Percentiles rank a stretch among this genome's conserved stretches.
These are phyloP conservation scores for Tulasnella sp. DNA, from an alignment of 768 basidiomycete genomes.

Conservation along the genomic window DNA sequence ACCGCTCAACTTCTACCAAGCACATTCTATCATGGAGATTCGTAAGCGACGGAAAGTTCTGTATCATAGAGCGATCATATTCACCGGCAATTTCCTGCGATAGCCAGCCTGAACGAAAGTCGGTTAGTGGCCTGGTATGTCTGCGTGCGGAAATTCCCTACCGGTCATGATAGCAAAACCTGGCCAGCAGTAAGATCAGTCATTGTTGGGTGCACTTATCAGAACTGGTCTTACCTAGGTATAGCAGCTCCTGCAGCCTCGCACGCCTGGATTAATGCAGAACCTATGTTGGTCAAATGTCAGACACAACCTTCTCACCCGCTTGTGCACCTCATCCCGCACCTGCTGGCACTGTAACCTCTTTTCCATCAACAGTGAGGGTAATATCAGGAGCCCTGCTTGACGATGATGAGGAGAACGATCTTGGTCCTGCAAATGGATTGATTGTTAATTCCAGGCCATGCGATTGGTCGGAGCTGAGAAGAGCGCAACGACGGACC, in stretches of 20 bases:
- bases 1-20: conserved; percentile 91
- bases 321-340: neutral
- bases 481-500: conserved; percentile 3
- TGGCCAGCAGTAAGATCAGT: conserved; percentile 24
- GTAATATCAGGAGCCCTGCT: conserved; percentile 70
- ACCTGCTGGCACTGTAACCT: conserved; percentile 96
- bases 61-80: conserved; percentile 24
- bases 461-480: neutral
- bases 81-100: conserved; percentile 95
- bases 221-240: conserved; percentile 46
- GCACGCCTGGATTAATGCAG: conserved; percentile 94
- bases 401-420: conserved; percentile 43
- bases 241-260: conserved; percentile 77
- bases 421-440: neutral
- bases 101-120: conserved; percentile 58
- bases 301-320: neutral
- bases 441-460: neutral
- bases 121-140: conserved; percentile 7
- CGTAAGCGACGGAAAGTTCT: conserved; percentile 12
- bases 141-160: conserved; percentile 25
- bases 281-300: conserved; percentile 40
- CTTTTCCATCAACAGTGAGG: conserved; percentile 91
- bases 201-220: neutral
- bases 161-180: conserved; percentile 84
- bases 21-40: conserved; percentile 65